Evolutionary conservation across 768 basidiomycete species (phyloP).

Genomic region (Mycena galericulata): DNA sequence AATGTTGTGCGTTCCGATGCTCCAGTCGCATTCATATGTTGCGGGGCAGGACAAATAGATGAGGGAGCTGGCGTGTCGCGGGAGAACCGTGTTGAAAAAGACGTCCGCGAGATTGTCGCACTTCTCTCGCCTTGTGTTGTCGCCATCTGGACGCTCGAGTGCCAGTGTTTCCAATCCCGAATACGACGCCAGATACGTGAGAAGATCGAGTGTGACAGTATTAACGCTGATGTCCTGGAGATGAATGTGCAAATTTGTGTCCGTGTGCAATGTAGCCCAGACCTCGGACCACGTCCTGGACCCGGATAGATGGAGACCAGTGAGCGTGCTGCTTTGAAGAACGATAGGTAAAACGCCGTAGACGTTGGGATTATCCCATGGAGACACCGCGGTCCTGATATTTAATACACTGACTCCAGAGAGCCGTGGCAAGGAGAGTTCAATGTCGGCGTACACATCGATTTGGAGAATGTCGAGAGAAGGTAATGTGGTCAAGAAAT

Average conservation of each 20-base stretch:
- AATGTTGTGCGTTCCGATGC: not conserved
- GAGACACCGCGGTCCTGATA: not conserved
- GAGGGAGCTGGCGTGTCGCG: not conserved
- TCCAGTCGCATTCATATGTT: not conserved
- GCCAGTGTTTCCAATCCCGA: not conserved
- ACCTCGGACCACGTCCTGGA: not conserved
- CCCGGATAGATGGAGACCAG: not conserved
- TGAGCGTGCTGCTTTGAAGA: not conserved
- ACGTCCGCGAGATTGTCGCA: not conserved
- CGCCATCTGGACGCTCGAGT: not conserved
- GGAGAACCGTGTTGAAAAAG: not conserved
- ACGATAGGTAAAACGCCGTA: too few species aligned
- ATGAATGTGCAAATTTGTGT: not conserved
- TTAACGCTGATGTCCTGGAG: not conserved
- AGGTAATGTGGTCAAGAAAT: not conserved
- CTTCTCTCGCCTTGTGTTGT: not conserved
- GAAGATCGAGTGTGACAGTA: not conserved
- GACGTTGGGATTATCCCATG: too few species aligned
- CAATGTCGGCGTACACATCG: not conserved
- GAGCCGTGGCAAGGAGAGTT: not conserved
- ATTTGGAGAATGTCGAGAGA: not conserved
- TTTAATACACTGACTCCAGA: not conserved
- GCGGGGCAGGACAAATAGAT: not conserved
- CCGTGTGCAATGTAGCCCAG: not conserved
- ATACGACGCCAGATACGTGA: constrained; percentile 1